Evolutionary conservation across 1,139 yeast species (phyloP).

Genomic region (Suhomyces wounanorum): DNA sequence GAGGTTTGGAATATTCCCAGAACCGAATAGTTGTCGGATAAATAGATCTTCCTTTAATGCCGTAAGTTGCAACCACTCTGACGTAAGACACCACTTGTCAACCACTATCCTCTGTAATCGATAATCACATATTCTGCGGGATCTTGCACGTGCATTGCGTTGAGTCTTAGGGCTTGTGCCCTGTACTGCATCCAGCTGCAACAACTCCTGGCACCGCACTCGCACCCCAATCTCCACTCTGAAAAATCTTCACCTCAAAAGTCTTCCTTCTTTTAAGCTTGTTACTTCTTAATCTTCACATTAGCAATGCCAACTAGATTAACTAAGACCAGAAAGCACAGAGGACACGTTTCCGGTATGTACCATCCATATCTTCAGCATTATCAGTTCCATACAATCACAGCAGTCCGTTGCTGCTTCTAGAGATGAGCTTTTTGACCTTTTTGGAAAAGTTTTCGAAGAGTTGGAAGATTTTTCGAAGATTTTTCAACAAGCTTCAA

Average conservation of each 20-base stretch:
- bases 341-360: conserved; percentile 99
- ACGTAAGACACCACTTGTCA: background rate
- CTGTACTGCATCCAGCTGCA: background rate
- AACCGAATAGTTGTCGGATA: conserved; percentile 3
- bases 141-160: background rate
- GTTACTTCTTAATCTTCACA: conserved; percentile 24
- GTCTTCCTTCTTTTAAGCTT: conserved; percentile 16
- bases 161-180: conserved; percentile 6
- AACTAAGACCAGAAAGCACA: conserved; percentile 99
- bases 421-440: conserved; percentile 7
- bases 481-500: background rate
- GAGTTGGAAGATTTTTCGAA: background rate
- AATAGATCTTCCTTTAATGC: background rate
- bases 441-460: background rate
- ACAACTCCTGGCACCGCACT: background rate
- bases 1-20: conserved; percentile 54
- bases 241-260: conserved; percentile 21
- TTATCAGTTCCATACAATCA: background rate
- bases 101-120: too few relatives aligned
- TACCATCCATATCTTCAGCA: conserved; percentile 21
- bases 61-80: background rate
- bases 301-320: conserved; percentile 97
- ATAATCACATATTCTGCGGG: too few relatives aligned
- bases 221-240: conserved; percentile 9
- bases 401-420: background rate